Evolutionary conservation across 2,329 filamentous ascomycete genomes (phyloP).

Genomic region (Aspergillus tamarii): DNA sequence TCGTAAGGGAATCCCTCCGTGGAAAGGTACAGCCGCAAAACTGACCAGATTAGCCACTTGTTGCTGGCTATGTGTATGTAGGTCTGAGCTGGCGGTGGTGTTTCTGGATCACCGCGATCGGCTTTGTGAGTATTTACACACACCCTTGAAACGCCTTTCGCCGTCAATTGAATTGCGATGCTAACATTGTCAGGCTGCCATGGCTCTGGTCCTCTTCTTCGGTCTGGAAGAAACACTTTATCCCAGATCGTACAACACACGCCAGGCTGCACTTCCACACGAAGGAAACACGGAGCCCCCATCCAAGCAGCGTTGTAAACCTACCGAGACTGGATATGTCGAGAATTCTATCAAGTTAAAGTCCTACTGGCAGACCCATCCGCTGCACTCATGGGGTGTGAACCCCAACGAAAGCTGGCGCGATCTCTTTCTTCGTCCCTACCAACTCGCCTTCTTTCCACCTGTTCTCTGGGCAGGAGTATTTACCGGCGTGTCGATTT

Average conservation of each 20-base stretch:
- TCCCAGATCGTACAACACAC: background rate
- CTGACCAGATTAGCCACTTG: background rate
- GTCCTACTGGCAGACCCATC: background rate
- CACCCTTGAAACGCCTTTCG: background rate
- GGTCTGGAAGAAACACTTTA: background rate
- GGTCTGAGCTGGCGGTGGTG: slow-evolving; percentile 4
- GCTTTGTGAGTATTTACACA: background rate
- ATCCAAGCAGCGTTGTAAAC: background rate
- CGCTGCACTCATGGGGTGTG: background rate
- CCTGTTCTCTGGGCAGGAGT: background rate
- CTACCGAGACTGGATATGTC: background rate
- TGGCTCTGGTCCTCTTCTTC: background rate
- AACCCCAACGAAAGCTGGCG: background rate
- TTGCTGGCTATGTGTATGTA: slow-evolving; percentile 4
- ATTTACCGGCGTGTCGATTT: slow-evolving; percentile 3
- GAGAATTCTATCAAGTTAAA: background rate
- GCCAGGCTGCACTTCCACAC: background rate
- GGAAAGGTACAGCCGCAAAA: no score
- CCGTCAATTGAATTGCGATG: background rate
- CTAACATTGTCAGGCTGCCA: background rate
- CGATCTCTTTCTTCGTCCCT: background rate
- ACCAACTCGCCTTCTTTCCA: background rate
- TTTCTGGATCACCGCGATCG: slow-evolving; percentile 4
- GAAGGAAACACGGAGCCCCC: no score
- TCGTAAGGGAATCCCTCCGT: background rate